Percentiles rank a stretch among this genome's conserved stretches.
Conservation (phyloP, 352 stramenopile species). For the Chrysophaeum taylorii region DNA sequence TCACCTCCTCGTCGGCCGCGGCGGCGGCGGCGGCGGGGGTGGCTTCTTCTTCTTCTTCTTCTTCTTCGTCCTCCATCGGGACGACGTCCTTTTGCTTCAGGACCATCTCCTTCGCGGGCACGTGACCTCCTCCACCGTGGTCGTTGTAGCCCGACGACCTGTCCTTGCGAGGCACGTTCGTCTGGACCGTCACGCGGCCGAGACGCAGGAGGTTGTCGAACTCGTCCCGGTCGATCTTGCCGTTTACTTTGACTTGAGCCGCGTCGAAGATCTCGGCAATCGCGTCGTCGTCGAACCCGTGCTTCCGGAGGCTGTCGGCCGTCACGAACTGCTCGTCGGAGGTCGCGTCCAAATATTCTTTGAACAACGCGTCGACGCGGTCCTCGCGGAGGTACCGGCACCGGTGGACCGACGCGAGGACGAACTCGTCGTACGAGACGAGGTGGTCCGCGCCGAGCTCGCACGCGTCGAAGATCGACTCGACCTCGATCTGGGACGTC, state of each 20-base stretch:
- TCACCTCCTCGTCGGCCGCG: not conserved
- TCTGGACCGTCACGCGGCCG: not conserved
- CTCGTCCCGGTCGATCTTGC: not conserved
- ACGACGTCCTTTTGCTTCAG: not conserved
- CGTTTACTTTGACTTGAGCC: not conserved
- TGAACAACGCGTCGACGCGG: not conserved
- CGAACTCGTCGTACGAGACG: constrained; percentile 4
- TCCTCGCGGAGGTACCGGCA: constrained; percentile 4
- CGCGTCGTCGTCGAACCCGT: not conserved
- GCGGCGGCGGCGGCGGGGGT: not conserved
- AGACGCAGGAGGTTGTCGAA: not conserved
- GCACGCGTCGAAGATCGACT: not conserved
- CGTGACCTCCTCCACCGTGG: not conserved
- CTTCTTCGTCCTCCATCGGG: too few species aligned
- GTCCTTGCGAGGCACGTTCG: not conserved
- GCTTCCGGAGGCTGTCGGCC: not conserved
- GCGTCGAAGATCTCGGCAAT: not conserved
- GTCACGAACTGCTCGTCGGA: not conserved
- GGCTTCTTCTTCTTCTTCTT: too few species aligned
- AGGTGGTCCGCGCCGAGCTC: not conserved
- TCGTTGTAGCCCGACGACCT: not conserved
- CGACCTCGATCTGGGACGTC: not conserved
- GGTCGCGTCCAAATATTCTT: not conserved
- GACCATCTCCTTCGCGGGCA: not conserved
- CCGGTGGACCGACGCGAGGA: constrained; percentile 2